Base-by-base conservation (phyloP, 1,284 basidiomycete genomes). In the Fomitopsis betulina region DNA sequence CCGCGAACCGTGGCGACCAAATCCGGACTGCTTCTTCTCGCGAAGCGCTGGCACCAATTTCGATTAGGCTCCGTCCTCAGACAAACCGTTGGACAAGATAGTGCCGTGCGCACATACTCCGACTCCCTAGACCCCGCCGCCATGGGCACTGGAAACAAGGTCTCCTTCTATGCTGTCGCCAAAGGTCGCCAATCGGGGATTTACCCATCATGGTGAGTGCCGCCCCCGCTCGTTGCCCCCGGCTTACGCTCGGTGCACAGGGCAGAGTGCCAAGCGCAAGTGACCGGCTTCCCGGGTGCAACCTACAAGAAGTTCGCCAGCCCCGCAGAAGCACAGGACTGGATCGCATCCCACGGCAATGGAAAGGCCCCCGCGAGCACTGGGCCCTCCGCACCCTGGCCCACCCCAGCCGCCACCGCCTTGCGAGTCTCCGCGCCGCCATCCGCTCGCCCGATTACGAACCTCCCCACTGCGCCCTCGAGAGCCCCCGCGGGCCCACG, bases 241-340 rank as follows among this genome's bases (percentile, higher is more conserved):
- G 12, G 8, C 27, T 21, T 15, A 52, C 23, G 38, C 47, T 49
- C 38, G 32, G 9, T 38, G 10, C 40, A 32, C 53, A 87, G 85
- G 86, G 71, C 71, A 5, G 85, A 89, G 12, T 86, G 85, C 65
- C 73, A 85, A 62, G 68, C 68, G 0, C 86, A 88, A 64, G 76
- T 84, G 35, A 80, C 81, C 47, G 83, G 83, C 17, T 89, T 80
- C 66, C 32, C 73, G 0, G 79, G 77, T 13, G 80, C 87, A 4
- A 72, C 69, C n/a, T 86, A 80, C 72, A 85, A 89, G 70, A 89
- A 86, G 64, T 86, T 93, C 64, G 47, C 60, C 7, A 80, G 73
- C 7, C 64, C 70, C 13, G 68, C 68, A 2, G 82, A 85, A 17
- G 92, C 92, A 0, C 71, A 78, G 49, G 64, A 56, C 4, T 74